Conservation (phyloP, 2,329 filamentous ascomycete species). For the Trichoderma atroviride region DNA sequence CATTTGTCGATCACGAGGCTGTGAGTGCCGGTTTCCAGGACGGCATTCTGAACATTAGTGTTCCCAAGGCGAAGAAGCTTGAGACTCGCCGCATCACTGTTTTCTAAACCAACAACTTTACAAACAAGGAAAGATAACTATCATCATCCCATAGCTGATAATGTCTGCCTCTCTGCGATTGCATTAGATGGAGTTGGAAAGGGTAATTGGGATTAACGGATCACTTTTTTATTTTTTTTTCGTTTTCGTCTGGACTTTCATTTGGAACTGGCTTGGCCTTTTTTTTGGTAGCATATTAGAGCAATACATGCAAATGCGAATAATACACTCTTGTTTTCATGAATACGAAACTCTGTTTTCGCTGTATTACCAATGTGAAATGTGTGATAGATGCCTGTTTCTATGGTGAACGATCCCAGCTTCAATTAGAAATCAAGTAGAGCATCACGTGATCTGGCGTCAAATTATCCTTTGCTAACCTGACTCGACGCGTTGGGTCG, state of each 20-base stretch:
- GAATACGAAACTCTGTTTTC: background rate
- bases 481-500: constrained; percentile 41
- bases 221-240: background rate
- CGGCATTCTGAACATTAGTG: constrained; percentile 63
- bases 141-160: background rate
- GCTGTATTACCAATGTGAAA: background rate
- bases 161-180: constrained; percentile 12
- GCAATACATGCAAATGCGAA: background rate
- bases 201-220: constrained; percentile 6
- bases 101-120: constrained; percentile 43
- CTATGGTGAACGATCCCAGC: background rate
- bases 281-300: constrained; percentile 3
- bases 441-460: constrained; percentile 46
- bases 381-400: constrained; percentile 2
- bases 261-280: background rate
- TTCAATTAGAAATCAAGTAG: constrained; percentile 18
- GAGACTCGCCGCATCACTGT: constrained; percentile 59
- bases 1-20: constrained; percentile 61
- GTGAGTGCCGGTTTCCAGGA: constrained; percentile 67
- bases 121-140: background rate
- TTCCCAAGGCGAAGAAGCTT: constrained; percentile 68
- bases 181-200: constrained; percentile 14
- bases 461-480: constrained; percentile 32
- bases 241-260: background rate
- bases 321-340: constrained; percentile 5